These are phyloP conservation scores for Phytophthora tubulina DNA, from an alignment of 352 stramenopile genomes.

Conservation along the genomic window DNA sequence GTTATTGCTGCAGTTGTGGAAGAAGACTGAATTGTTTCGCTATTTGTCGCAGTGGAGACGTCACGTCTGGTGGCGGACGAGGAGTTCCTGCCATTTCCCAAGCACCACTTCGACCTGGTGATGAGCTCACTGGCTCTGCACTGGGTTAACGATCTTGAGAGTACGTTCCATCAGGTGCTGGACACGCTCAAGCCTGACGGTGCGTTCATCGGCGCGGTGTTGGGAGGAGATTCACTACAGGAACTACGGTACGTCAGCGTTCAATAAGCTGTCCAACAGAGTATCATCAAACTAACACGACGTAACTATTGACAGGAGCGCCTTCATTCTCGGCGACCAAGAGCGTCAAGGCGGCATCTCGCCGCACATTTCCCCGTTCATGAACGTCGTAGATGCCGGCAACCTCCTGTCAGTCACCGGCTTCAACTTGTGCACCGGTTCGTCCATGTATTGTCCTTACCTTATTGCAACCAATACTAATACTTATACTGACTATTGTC, in stretches of 20 bases:
- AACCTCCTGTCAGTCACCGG: conserved; percentile 92
- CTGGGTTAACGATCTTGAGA: conserved; percentile 97
- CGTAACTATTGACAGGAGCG: conserved; percentile 57
- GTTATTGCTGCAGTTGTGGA: neutral
- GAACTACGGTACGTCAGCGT: conserved; percentile 87
- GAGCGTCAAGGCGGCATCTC: conserved; percentile 95
- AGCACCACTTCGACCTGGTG: conserved; percentile 97
- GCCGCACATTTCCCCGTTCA: conserved; percentile 96
- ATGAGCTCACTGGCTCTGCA: conserved; percentile 95
- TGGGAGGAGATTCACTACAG: conserved; percentile 95
- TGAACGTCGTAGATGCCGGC: conserved; percentile 96
- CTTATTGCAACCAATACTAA: neutral
- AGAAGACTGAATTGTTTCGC: conserved; percentile 4
- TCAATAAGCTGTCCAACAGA: conserved; percentile 2
- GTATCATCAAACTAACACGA: neutral
- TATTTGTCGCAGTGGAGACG: conserved; percentile 60
- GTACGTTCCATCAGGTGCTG: conserved; percentile 80
- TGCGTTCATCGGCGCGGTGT: conserved; percentile 96
- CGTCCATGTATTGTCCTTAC: neutral
- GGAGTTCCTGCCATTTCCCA: conserved; percentile 95
- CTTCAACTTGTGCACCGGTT: conserved; percentile 94
- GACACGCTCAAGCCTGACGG: conserved; percentile 96
- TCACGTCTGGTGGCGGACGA: conserved; percentile 90
- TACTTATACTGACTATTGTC: neutral
- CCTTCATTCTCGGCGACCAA: conserved; percentile 95